Evolutionary conservation across 345 rosid species (phyloP), one percentile per base, ranked within the genome.

Genomic region (Murraya koenigii): DNA sequence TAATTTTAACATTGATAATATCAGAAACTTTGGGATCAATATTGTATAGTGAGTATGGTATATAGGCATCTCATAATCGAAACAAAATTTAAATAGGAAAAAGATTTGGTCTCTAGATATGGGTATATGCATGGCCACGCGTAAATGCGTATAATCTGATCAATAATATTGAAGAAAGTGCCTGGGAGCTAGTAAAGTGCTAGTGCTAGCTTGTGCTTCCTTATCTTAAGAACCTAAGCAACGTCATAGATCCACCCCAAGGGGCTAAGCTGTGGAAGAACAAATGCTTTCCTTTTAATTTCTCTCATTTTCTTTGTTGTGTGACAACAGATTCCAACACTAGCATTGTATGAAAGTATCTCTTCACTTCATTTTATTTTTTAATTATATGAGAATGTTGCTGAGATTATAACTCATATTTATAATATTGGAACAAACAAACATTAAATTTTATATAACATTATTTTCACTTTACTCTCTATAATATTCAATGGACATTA

Each of bases 321-420:
- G 82, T 66, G 82, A 81, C 78, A 76, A 26, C 23, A 76, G 84
- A 76, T 81, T 84, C 86, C 86, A 72, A 35, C 84, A 52, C 66
- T 69, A 83, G 26, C 49, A 13, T 69, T 64, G 9, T 54, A 41
- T n/a, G n/a, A n/a, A n/a, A n/a, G n/a, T n/a, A n/a, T n/a, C n/a
- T n/a, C n/a, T n/a, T n/a, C n/a, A n/a, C n/a, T n/a, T n/a, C n/a
- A n/a, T n/a, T n/a, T n/a, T n/a, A n/a, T n/a, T n/a, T n/a, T n/a
- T n/a, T n/a, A n/a, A n/a, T n/a, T n/a, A n/a, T n/a, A n/a, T n/a
- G n/a, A n/a, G n/a, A n/a, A n/a, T n/a, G n/a, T n/a, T n/a, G n/a
- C n/a, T n/a, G n/a, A n/a, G n/a, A n/a, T n/a, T n/a, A n/a, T n/a
- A n/a, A n/a, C n/a, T n/a, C n/a, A n/a, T n/a, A n/a, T n/a, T n/a